phyloP scores from a whole-genome alignment of 1,139 yeast genomes.

The Yamadazyma songkhlaensis region DNA sequence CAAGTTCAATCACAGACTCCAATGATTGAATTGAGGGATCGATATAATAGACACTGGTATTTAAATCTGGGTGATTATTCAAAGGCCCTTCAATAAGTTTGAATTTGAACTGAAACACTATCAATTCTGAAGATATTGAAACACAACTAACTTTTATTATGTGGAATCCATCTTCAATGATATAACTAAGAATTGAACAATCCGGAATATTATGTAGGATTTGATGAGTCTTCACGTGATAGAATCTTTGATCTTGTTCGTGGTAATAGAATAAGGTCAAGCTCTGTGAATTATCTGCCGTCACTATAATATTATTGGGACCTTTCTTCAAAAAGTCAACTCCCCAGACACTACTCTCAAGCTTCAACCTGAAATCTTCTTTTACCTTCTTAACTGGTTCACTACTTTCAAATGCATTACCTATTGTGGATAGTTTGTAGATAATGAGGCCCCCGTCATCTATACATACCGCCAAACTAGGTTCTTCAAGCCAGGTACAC shows the following conservation, averaged over 20 bases:
- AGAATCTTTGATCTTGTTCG: slow-evolving; percentile 24
- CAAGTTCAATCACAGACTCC: slow-evolving; percentile 17
- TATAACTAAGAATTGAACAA: slow-evolving; percentile 37
- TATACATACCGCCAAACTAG: slow-evolving; percentile 44
- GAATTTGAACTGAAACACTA: slow-evolving; percentile 36
- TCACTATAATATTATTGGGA: slow-evolving; percentile 38
- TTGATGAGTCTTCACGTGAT: slow-evolving; percentile 37
- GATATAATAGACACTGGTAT: slow-evolving; percentile 20
- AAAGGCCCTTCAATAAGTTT: slow-evolving; percentile 27
- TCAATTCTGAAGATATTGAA: slow-evolving; percentile 49
- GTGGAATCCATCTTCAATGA: slow-evolving; percentile 16
- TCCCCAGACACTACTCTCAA: slow-evolving; percentile 65
- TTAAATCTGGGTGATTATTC: slow-evolving; percentile 4
- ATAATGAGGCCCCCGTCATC: slow-evolving; percentile 58
- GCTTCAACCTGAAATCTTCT: slow-evolving; percentile 37
- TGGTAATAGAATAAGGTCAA: slow-evolving; percentile 41
- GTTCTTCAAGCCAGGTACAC: slow-evolving; percentile 25
- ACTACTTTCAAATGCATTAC: slow-evolving; percentile 15
- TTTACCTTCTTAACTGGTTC: slow-evolving; percentile 12
- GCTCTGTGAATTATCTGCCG: slow-evolving; percentile 58
- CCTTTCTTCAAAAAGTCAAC: slow-evolving; percentile 36
- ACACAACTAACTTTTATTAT: slow-evolving; percentile 32
- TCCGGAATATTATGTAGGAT: slow-evolving; percentile 61
- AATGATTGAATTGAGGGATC: slow-evolving; percentile 29
- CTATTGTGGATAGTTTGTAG: slow-evolving; percentile 34